These are phyloP conservation scores for Eucalyptus curtisii DNA, from an alignment of 345 rosid genomes.

Conservation along the genomic window DNA sequence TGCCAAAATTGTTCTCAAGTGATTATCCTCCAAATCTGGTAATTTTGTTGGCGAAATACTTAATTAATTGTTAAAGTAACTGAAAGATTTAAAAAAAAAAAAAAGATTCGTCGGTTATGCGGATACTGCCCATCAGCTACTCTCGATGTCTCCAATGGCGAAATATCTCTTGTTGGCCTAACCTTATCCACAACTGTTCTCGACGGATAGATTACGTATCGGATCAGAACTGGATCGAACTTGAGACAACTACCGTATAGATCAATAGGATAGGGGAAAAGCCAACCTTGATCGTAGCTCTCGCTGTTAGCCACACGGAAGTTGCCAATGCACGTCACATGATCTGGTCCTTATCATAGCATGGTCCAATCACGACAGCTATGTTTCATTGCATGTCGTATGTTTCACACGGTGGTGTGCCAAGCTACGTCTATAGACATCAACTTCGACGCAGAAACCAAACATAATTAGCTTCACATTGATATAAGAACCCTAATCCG, in stretches of 20 bases:
- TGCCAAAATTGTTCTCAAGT: not conserved
- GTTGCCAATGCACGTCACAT: not conserved
- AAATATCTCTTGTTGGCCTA: not conserved
- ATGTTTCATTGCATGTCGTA: not conserved
- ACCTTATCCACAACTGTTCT: not conserved
- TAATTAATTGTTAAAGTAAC: not conserved
- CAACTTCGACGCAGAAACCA: not conserved
- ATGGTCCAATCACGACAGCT: not conserved
- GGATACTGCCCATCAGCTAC: not conserved
- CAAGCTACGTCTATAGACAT: not conserved
- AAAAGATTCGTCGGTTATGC: not conserved
- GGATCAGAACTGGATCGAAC: not conserved
- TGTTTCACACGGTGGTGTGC: not conserved
- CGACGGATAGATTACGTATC: not conserved
- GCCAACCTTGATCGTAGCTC: not conserved
- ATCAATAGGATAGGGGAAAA: not conserved
- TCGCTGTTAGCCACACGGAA: not conserved
- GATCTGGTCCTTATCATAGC: not conserved
- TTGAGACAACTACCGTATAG: not conserved
- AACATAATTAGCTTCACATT: not conserved
- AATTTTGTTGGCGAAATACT: not conserved
- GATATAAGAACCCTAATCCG: not conserved
- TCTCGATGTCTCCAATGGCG: not conserved
- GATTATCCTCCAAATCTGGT: not conserved
- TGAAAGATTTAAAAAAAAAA: not conserved